Evolutionary conservation across 1,284 basidiomycete genomes (phyloP).

Genomic region (Termitomyces sp.): DNA sequence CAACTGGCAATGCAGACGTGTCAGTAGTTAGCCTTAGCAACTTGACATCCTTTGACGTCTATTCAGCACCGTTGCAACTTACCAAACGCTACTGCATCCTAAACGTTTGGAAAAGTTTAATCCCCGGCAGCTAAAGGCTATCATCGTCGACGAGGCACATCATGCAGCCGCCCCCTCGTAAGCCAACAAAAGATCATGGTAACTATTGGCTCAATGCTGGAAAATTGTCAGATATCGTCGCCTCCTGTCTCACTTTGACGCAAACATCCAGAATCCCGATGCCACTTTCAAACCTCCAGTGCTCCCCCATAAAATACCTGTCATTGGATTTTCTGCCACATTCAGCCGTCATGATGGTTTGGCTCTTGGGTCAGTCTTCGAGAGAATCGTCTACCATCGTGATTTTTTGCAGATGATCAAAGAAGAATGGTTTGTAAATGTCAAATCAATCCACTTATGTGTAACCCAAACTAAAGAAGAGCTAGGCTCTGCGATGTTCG

Average conservation of each 20-base stretch:
- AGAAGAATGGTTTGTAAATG: conserved; percentile 34
- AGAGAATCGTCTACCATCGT: conserved; percentile 92
- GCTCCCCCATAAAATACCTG: conserved; percentile 59
- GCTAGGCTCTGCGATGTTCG: conserved; percentile 79
- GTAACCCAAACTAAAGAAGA: neutral
- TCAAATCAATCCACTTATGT: neutral
- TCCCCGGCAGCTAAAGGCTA: conserved; percentile 66
- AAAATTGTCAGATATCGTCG: conserved; percentile 62
- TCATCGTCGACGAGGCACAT: conserved; percentile 93
- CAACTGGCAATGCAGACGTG: conserved; percentile 83
- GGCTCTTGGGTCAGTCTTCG: conserved; percentile 84
- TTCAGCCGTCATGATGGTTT: conserved; percentile 91
- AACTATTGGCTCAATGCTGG: neutral
- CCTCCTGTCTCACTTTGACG: conserved; percentile 74
- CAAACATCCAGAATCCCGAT: conserved; percentile 54
- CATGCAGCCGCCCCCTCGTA: conserved; percentile 90
- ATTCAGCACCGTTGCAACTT: conserved; percentile 83
- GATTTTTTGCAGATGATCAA: conserved; percentile 92
- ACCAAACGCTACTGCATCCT: conserved; percentile 76
- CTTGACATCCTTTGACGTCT: neutral
- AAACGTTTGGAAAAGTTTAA: conserved; percentile 78
- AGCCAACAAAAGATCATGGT: conserved; percentile 22
- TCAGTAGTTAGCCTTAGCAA: conserved; percentile 27
- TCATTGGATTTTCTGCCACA: conserved; percentile 94
- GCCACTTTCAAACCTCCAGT: conserved; percentile 29